Evolutionary conservation across 345 rosid species (phyloP).

Genomic region (Citrus mangshanensis): DNA sequence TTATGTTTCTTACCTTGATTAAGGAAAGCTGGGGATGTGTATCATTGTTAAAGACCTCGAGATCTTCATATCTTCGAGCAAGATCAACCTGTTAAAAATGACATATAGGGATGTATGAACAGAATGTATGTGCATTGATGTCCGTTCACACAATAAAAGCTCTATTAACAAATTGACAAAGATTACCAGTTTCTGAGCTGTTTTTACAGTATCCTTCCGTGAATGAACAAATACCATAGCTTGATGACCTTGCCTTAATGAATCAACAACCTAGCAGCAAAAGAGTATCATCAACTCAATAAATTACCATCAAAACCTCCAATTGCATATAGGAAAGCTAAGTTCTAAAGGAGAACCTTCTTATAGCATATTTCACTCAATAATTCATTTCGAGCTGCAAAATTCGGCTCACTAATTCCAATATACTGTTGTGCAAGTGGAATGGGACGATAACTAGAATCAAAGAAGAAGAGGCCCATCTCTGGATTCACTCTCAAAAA

Average conservation of each 20-base stretch:
- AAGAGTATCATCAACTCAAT: constrained; percentile 15
- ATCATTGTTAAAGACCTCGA: constrained; percentile 64
- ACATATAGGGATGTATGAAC: background rate
- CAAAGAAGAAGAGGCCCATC: constrained; percentile 90
- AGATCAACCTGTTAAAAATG: constrained; percentile 69
- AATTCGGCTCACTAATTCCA: constrained; percentile 93
- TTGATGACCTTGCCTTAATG: constrained; percentile 89
- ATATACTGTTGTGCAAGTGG: constrained; percentile 98
- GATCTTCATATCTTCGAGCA: constrained; percentile 58
- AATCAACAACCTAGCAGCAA: constrained; percentile 71
- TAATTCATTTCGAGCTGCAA: constrained; percentile 72
- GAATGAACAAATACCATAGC: constrained; percentile 98
- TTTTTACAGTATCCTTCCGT: constrained; percentile 93
- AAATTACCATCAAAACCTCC: constrained; percentile 21
- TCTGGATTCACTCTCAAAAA: constrained; percentile 92
- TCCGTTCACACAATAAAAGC: background rate
- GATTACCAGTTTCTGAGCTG: constrained; percentile 84
- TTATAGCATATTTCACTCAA: constrained; percentile 91
- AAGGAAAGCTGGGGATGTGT: constrained; percentile 66
- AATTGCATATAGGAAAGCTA: constrained; percentile 8
- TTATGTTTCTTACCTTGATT: constrained; percentile 50
- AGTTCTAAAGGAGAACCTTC: constrained; percentile 51
- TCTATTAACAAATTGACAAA: constrained; percentile 4
- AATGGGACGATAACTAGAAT: constrained; percentile 97
- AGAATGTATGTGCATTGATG: background rate